Base-by-base conservation (phyloP, 345 rosid species). In the Eutrema heterophyllum region DNA sequence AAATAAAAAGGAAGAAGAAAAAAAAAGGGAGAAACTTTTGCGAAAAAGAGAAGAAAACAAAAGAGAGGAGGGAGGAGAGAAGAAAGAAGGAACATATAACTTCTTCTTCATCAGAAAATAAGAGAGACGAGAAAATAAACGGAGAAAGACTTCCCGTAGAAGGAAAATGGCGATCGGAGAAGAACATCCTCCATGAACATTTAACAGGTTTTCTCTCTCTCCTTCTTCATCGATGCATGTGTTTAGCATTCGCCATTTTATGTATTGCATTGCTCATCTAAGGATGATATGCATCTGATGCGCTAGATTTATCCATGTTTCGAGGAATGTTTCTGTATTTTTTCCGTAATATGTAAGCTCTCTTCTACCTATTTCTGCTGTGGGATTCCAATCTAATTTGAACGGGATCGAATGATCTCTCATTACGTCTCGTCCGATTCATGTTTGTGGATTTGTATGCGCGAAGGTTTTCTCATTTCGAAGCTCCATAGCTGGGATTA, bases 141-240 rank as follows among this genome's bases (percentile, higher is more conserved):
- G 9, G 44, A 32, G 44, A 64, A 33, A 45, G 5, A 33, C 70
- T 43, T 51, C 63, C n/a, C 30, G 54, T 67, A 21, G 70, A 82
- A 69, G 82, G 71, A 70, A 64, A 78, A 78, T 71, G 75, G 40
- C 59, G 43, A 71, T 61, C 49, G 81, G 82, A 77, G 82, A 81
- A 84, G 76, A 63, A 79, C 48, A 75, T 35, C 76, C 80, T 81
- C 79, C 75, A 54, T 18, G 11, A 58, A 29, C 30, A 30, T 55
- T 15, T 43, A 36, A 5, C 29, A 67, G 81, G 83, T 76, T 35
- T 73, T 44, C 39, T 71, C 60, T 57, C n/a, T 32, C 11, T 44
- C 57, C 27, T 6, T 61, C 24, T 53, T 5, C 14, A 15, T 73
- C 7, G 3, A 51, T 33, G 16, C 29, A 1, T 59, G 2, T 9